Evolutionary conservation across 108 stramenopile species (phyloP).

Genomic region (Phaeodactylum tricornutum): DNA sequence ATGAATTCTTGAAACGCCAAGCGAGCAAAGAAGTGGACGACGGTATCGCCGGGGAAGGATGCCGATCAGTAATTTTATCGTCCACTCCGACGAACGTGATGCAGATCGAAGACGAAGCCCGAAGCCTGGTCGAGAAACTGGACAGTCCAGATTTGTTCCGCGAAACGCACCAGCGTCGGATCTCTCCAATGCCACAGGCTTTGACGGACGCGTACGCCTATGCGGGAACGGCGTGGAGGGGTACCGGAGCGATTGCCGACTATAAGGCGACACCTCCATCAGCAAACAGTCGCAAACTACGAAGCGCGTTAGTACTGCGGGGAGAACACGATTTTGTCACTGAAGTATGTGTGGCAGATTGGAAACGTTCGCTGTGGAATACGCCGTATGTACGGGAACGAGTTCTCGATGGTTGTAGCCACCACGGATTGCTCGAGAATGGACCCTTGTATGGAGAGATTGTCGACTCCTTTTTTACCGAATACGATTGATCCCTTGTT

Average conservation of each 20-base stretch:
- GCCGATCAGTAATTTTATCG: conserved; percentile 42
- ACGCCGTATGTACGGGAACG: conserved; percentile 18
- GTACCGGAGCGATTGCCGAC: conserved; percentile 30
- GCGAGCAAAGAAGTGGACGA: conserved; percentile 3
- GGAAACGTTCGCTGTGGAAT: conserved; percentile 31
- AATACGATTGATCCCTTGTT: conserved; percentile 1
- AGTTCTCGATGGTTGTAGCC: conserved; percentile 31
- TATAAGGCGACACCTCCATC: conserved; percentile 27
- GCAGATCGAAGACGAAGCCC: conserved; percentile 19
- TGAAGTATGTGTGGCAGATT: conserved; percentile 26
- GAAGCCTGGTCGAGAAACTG: conserved; percentile 13
- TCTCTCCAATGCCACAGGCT: conserved; percentile 12
- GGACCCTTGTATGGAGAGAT: conserved; percentile 5
- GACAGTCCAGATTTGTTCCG: conserved; percentile 31
- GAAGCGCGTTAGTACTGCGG: conserved; percentile 21
- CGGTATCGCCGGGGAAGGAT: conserved; percentile 5
- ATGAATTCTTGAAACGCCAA: conserved; percentile 43
- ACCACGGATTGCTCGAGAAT: conserved; percentile 48
- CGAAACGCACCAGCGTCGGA: conserved; percentile 27
- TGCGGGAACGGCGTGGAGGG: conserved; percentile 47
- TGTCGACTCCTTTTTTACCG: background rate
- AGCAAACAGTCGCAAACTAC: conserved; percentile 11
- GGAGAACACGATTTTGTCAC: conserved; percentile 58
- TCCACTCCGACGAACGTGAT: conserved; percentile 28
- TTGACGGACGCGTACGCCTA: conserved; percentile 32